These are phyloP conservation scores for Cyberlindnera mississippiensis DNA, from an alignment of 805 yeast genomes.

Conservation along the genomic window DNA sequence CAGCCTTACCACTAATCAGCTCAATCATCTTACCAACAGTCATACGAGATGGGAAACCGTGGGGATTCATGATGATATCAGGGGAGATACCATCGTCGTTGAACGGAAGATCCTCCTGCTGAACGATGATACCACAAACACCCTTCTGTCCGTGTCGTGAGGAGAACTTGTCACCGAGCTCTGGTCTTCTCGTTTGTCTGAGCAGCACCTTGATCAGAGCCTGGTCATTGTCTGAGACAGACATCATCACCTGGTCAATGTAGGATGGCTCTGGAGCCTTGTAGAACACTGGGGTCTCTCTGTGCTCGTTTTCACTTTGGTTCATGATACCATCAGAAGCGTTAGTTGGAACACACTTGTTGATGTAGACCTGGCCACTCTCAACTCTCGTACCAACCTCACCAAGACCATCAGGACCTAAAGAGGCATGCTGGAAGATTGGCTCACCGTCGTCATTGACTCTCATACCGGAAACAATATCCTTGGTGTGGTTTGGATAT, in stretches of 20 bases:
- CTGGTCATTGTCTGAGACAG: conserved; percentile 92
- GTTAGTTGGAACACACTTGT: conserved; percentile 87
- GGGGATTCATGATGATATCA: conserved; percentile 98
- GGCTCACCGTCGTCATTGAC: conserved; percentile 79
- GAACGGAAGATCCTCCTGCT: conserved; percentile 95
- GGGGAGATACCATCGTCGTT: conserved; percentile 90
- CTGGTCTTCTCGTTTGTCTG: conserved; percentile 96
- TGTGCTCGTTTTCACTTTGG: conserved; percentile 48
- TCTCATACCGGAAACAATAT: conserved; percentile 87
- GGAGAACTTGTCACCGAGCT: conserved; percentile 94
- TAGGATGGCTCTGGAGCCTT: conserved; percentile 95
- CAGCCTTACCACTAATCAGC: conserved; percentile 94
- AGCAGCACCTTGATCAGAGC: conserved; percentile 87
- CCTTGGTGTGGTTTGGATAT: conserved; percentile 91
- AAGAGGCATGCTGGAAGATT: conserved; percentile 76
- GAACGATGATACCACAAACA: conserved; percentile 97
- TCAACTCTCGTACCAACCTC: conserved; percentile 91
- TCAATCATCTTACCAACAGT: conserved; percentile 99
- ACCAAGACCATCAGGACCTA: conserved; percentile 95
- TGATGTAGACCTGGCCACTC: conserved; percentile 90
- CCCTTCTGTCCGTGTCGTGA: conserved; percentile 99
- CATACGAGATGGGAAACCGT: conserved; percentile 99
- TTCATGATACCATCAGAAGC: conserved; percentile 55
- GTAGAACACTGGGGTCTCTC: conserved; percentile 88
- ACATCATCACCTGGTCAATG: conserved; percentile 96